These are phyloP conservation scores for Besnoitia besnoiti DNA, from an alignment of 169 alveolate genomes.

Conservation along the genomic window DNA sequence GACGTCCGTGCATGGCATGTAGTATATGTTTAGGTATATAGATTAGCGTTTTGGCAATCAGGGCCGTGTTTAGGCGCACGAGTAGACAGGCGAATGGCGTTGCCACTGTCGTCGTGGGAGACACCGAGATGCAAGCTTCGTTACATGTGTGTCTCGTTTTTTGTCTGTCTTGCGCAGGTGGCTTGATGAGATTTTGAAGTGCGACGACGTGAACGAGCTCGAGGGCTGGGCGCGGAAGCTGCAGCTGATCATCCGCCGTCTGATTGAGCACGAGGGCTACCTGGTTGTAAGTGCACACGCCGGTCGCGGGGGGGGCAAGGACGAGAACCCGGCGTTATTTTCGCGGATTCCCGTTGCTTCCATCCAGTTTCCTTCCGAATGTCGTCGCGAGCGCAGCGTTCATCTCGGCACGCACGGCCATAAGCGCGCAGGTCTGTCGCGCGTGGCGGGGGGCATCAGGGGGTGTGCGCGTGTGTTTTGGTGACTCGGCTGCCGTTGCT, in stretches of 20 bases:
- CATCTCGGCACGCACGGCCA: too few species aligned
- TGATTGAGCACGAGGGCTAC: conserved; percentile 50
- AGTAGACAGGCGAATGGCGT: too few species aligned
- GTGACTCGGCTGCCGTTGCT: too few species aligned
- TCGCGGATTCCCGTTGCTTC: background rate
- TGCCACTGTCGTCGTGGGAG: background rate
- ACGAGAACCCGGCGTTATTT: background rate
- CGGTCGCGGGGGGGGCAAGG: background rate
- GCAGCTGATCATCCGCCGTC: conserved; percentile 45
- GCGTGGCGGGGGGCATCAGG: too few species aligned
- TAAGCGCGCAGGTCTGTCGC: too few species aligned
- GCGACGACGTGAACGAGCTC: conserved; percentile 46
- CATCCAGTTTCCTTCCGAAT: background rate
- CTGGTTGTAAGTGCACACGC: conserved; percentile 34
- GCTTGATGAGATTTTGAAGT: conserved; percentile 60
- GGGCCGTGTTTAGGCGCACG: too few species aligned
- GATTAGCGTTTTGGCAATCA: too few species aligned
- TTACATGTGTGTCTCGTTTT: background rate
- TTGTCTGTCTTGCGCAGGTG: conserved; percentile 45
- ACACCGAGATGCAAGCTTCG: background rate
- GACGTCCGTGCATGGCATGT: too few species aligned
- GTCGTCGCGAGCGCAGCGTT: too few species aligned
- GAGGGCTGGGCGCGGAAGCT: conserved; percentile 46
- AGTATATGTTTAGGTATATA: too few species aligned
- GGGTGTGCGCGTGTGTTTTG: too few species aligned